phyloP scores from a whole-genome alignment of 2,329 filamentous ascomycete species.

The Diplodia mutila region DNA sequence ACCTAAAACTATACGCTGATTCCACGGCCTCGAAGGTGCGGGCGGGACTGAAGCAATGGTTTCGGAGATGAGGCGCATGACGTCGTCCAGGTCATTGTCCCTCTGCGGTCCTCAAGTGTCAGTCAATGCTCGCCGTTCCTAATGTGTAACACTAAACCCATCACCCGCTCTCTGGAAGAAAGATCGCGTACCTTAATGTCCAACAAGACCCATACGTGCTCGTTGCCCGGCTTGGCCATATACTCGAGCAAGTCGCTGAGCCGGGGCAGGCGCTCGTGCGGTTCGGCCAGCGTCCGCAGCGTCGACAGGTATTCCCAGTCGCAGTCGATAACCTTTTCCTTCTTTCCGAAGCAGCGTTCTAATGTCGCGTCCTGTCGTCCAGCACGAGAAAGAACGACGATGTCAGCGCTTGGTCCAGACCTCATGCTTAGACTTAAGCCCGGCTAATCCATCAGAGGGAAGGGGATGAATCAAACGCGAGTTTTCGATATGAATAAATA shows the following conservation, averaged over 20 bases:
- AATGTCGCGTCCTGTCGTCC: slow-evolving; percentile 64
- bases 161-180: not conserved
- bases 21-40: slow-evolving; percentile 63
- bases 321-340: slow-evolving; percentile 72
- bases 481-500: not conserved
- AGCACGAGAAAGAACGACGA: not conserved
- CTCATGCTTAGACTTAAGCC: not conserved
- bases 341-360: slow-evolving; percentile 79
- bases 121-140: not conserved
- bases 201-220: slow-evolving; percentile 77
- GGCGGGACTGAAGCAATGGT: slow-evolving; percentile 60
- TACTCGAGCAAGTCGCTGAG: slow-evolving; percentile 75
- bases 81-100: slow-evolving; percentile 69
- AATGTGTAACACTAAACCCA: too few species aligned
- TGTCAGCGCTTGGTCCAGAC: not conserved
- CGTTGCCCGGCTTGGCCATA: slow-evolving; percentile 64
- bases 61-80: slow-evolving; percentile 71
- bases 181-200: slow-evolving; percentile 75
- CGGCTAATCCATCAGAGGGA: not conserved
- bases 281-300: slow-evolving; percentile 68
- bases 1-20: slow-evolving; percentile 73
- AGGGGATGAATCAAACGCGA: too few species aligned
- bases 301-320: slow-evolving; percentile 74
- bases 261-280: slow-evolving; percentile 72
- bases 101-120: slow-evolving; percentile 49